Evolutionary conservation across 768 basidiomycete species (phyloP).

Genomic region (Rhizopogon sp.): DNA sequence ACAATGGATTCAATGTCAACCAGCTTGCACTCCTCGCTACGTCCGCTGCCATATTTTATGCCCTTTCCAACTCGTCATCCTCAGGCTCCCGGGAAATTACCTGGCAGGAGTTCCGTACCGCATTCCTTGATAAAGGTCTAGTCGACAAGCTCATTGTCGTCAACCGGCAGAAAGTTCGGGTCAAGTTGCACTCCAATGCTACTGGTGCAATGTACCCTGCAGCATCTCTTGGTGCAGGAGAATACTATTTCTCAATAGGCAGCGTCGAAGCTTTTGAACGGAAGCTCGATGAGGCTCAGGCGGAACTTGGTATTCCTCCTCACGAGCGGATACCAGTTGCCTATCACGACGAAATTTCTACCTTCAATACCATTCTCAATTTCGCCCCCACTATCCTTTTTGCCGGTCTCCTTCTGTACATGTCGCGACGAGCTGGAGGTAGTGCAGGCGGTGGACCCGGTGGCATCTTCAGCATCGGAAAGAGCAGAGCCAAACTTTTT

Average conservation of each 20-base stretch:
- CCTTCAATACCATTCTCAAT: slow-evolving; percentile 74
- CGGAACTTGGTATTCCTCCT: slow-evolving; percentile 86
- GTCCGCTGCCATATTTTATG: slow-evolving; percentile 59
- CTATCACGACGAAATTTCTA: slow-evolving; percentile 92
- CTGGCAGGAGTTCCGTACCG: slow-evolving; percentile 98
- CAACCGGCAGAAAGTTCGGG: slow-evolving; percentile 85
- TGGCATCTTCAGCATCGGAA: slow-evolving; percentile 96
- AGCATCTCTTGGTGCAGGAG: slow-evolving; percentile 44
- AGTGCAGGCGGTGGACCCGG: slow-evolving; percentile 64
- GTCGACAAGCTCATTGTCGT: slow-evolving; percentile 92
- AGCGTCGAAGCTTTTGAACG: slow-evolving; percentile 96
- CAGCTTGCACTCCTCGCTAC: slow-evolving; percentile 58
- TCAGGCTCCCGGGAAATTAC: slow-evolving; percentile 83
- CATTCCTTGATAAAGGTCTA: slow-evolving; percentile 93
- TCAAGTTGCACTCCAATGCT: slow-evolving; percentile 90
- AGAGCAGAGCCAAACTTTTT: slow-evolving; percentile 90
- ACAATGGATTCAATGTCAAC: slow-evolving; percentile 49
- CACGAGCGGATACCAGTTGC: slow-evolving; percentile 95
- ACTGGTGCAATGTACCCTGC: slow-evolving; percentile 72
- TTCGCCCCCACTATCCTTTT: slow-evolving; percentile 95
- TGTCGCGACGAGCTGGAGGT: slow-evolving; percentile 66
- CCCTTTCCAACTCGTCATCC: slow-evolving; percentile 43
- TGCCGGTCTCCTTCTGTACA: slow-evolving; percentile 84
- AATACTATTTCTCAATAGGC: slow-evolving; percentile 95
- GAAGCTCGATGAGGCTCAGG: slow-evolving; percentile 90